These are phyloP conservation scores for Pleurotus citrinopileatus DNA, from an alignment of 768 basidiomycete genomes.

Conservation along the genomic window DNA sequence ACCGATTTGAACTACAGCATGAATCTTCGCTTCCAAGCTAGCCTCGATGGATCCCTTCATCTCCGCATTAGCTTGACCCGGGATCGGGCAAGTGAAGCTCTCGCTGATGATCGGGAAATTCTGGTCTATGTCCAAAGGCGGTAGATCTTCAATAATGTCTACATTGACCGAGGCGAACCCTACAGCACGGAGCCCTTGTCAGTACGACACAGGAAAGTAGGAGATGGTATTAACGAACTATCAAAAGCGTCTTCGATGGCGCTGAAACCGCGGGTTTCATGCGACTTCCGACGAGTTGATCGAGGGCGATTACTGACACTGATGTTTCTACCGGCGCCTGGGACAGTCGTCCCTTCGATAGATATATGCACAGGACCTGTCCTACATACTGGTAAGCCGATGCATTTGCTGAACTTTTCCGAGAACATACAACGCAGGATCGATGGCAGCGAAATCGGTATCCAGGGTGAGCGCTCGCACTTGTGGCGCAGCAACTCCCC, in stretches of 20 bases:
- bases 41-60: constrained; percentile 16
- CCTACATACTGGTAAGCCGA: neutral
- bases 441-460: constrained; percentile 32
- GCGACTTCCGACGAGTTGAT: constrained; percentile 12
- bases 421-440: constrained; percentile 21
- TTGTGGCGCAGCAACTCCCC: constrained; percentile 28
- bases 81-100: constrained; percentile 14
- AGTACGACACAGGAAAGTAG: neutral
- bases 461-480: constrained; percentile 40
- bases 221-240: neutral
- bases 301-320: constrained; percentile 13
- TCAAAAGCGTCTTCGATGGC: neutral
- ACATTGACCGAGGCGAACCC: constrained; percentile 15
- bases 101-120: constrained; percentile 18
- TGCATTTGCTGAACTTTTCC: neutral
- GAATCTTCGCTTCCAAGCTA: constrained; percentile 19
- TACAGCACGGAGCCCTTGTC: constrained; percentile 8
- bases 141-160: constrained; percentile 12
- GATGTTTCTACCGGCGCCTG: constrained; percentile 12
- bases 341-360: constrained; percentile 14
- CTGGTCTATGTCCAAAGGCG: constrained; percentile 19
- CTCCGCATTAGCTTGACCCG: neutral
- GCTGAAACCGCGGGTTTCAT: neutral
- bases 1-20: constrained; percentile 24
- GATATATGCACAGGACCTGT: constrained; percentile 11